A percentile compares a stretch with the other conserved stretches of the same genome.
Evolutionary conservation across 768 basidiomycete species (phyloP).

Genomic region (Tylopilus rubrobrunneus): DNA sequence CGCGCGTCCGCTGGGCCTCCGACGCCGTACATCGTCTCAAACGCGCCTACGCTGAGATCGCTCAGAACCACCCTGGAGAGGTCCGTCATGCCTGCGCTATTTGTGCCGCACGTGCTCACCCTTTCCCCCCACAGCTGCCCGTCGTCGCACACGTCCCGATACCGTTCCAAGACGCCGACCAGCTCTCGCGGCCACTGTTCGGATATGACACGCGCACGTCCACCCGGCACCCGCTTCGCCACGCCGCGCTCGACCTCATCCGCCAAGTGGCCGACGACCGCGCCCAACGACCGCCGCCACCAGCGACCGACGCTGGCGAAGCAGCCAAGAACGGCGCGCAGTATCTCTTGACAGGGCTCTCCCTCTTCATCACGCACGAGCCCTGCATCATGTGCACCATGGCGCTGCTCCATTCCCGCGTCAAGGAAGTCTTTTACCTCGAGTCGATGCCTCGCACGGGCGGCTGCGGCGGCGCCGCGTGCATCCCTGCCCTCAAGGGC

Average conservation of each 20-base stretch:
- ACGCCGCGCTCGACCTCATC: constrained; percentile 77
- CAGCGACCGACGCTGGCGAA: background rate
- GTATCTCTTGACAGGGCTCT: constrained; percentile 83
- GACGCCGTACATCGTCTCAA: constrained; percentile 58
- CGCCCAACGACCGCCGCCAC: constrained; percentile 18
- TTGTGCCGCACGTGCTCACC: background rate
- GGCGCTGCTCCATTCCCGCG: constrained; percentile 93
- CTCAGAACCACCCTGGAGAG: constrained; percentile 43
- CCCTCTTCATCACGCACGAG: constrained; percentile 90
- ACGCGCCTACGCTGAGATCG: constrained; percentile 45
- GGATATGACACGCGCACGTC: constrained; percentile 71
- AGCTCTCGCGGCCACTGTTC: constrained; percentile 37
- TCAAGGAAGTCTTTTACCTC: constrained; percentile 79
- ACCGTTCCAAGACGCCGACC: constrained; percentile 38
- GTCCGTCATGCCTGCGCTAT: constrained; percentile 33
- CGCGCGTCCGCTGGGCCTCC: constrained; percentile 70
- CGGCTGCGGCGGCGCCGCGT: constrained; percentile 76
- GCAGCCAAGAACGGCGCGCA: constrained; percentile 57
- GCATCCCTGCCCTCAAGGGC: constrained; percentile 75
- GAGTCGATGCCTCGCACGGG: constrained; percentile 74
- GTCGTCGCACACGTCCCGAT: constrained; percentile 68
- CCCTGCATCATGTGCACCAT: constrained; percentile 98
- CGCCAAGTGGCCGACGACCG: constrained; percentile 60
- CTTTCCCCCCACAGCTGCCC: constrained; percentile 50
- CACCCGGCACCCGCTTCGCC: constrained; percentile 73